Conservation (phyloP, 2,329 filamentous ascomycete genomes). For the Decorospora gaudefroyi region DNA sequence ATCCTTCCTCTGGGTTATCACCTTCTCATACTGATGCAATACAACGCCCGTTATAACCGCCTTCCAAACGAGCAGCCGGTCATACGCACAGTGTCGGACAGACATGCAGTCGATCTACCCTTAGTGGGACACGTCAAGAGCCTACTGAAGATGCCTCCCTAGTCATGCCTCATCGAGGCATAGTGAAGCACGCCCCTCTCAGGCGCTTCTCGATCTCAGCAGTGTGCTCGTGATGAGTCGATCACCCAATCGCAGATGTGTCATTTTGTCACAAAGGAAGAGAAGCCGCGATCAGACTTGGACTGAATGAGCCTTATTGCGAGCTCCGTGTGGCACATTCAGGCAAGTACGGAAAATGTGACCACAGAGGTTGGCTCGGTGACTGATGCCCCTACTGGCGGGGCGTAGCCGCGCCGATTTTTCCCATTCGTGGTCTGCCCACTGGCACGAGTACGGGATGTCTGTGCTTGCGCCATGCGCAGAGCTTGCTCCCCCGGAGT, state of each 20-base stretch:
- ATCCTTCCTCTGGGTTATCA: too few relatives aligned
- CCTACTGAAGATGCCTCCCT: constrained; percentile 11
- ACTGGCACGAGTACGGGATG: constrained; percentile 15
- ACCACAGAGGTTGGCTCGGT: not conserved
- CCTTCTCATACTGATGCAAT: constrained; percentile 17
- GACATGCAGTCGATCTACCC: constrained; percentile 13
- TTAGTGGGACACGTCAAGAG: constrained; percentile 16
- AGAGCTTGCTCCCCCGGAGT: constrained; percentile 11
- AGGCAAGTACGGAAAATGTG: not conserved
- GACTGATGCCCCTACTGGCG: constrained; percentile 5
- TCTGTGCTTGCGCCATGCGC: constrained; percentile 23
- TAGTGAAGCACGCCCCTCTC: constrained; percentile 12
- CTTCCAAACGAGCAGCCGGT: constrained; percentile 9
- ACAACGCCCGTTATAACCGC: constrained; percentile 10
- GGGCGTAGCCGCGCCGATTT: constrained; percentile 10
- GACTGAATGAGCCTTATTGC: constrained; percentile 9
- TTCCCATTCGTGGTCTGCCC: constrained; percentile 7
- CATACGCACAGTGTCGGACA: constrained; percentile 10
- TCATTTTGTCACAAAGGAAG: constrained; percentile 5
- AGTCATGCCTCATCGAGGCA: constrained; percentile 13
- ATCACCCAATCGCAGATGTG: constrained; percentile 13
- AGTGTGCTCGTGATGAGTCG: constrained; percentile 13
- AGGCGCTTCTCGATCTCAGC: constrained; percentile 10
- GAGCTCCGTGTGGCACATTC: constrained; percentile 5
- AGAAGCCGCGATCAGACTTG: constrained; percentile 11